phyloP scores from a whole-genome alignment of 148 eudicot genomes.

The Nepenthes mirabilis region DNA sequence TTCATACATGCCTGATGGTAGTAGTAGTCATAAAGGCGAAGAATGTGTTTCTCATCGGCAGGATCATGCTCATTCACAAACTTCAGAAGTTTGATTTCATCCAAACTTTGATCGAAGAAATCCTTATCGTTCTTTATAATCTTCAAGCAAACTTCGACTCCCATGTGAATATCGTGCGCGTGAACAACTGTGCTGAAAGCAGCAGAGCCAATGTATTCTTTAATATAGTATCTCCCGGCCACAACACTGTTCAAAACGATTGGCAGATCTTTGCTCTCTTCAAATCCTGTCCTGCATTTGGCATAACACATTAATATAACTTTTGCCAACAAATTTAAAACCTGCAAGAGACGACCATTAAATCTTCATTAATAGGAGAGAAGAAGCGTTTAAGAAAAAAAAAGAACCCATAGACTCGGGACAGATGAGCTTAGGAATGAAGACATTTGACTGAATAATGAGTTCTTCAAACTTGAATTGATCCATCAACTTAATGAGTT shows the following conservation, averaged over 20 bases:
- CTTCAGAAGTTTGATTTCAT: constrained; percentile 93
- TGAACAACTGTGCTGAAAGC: constrained; percentile 96
- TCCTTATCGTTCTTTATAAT: constrained; percentile 95
- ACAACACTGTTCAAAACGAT: constrained; percentile 59
- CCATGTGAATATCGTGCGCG: constrained; percentile 78
- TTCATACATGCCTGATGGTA: constrained; percentile 56
- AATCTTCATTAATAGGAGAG: constrained; percentile 1
- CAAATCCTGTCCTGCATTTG: constrained; percentile 82
- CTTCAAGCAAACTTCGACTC: constrained; percentile 88
- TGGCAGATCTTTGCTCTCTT: constrained; percentile 79
- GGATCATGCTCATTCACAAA: constrained; percentile 95
- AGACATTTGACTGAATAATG: too few relatives aligned
- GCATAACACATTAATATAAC: constrained; percentile 15
- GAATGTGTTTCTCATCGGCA: constrained; percentile 58
- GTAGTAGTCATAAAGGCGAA: constrained; percentile 95
- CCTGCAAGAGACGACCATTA: constrained; percentile 8
- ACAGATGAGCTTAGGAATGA: too few relatives aligned
- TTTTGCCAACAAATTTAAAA: constrained; percentile 9
- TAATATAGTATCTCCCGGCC: constrained; percentile 68
- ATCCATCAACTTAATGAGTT: too few relatives aligned
- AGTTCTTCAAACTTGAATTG: too few relatives aligned
- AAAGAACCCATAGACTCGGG: not conserved
- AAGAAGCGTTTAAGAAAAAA: not conserved
- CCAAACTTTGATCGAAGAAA: constrained; percentile 95
- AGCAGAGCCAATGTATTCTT: constrained; percentile 92